These are phyloP conservation scores for Cryptococcus jaspeensis DNA, from an alignment of 1,284 basidiomycete species.

Conservation along the genomic window DNA sequence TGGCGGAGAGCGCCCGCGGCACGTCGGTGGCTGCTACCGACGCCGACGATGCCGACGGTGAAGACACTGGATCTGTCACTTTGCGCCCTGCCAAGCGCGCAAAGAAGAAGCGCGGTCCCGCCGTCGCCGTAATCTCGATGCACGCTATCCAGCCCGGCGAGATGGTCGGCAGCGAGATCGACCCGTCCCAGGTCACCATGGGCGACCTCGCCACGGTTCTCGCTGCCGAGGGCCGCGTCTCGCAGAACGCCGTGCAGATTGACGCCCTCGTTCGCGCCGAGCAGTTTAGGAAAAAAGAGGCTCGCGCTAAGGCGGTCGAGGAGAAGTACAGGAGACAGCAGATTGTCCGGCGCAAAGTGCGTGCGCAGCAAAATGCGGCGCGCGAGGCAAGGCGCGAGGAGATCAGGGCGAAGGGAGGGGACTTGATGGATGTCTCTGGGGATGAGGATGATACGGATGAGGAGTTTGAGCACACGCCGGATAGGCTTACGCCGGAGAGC, in stretches of 20 bases:
- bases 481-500: constrained; percentile 35
- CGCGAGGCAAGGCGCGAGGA: constrained; percentile 27
- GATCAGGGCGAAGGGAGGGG: constrained; percentile 16
- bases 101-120: background rate
- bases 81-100: background rate
- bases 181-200: constrained; percentile 25
- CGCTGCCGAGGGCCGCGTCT: constrained; percentile 32
- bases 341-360: constrained; percentile 32
- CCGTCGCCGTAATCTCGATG: constrained; percentile 15
- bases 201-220: constrained; percentile 29
- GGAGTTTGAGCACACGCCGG: constrained; percentile 38
- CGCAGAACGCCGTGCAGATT: constrained; percentile 28
- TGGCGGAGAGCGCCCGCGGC: too few species aligned
- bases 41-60: constrained; percentile 5
- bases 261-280: constrained; percentile 17
- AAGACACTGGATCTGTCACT: background rate
- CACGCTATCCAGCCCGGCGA: constrained; percentile 31
- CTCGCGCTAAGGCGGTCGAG: background rate
- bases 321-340: constrained; percentile 30
- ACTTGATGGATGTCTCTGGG: constrained; percentile 30
- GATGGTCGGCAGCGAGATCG: constrained; percentile 29
- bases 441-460: constrained; percentile 43
- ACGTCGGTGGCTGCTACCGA: background rate
- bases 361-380: constrained; percentile 27
- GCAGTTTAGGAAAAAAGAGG: constrained; percentile 15